Conservation (phyloP, 805 yeast species). For the Diddensiella caesifluorescens region DNA sequence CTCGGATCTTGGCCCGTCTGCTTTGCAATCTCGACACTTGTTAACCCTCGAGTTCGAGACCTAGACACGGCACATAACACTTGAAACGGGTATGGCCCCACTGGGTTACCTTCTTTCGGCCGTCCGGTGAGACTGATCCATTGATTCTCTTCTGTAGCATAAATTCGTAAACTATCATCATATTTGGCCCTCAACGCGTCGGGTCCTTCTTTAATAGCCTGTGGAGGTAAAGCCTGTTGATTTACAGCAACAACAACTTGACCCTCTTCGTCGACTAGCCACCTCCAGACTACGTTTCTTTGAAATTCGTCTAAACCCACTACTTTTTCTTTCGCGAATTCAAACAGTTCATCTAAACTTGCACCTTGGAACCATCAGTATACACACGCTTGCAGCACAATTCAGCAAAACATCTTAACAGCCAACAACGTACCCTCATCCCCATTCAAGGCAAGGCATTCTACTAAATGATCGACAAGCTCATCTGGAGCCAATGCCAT, state of each 20-base stretch:
- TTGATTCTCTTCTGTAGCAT: constrained; percentile 31
- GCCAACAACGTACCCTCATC: constrained; percentile 23
- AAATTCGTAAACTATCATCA: constrained; percentile 14
- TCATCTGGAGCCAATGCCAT: constrained; percentile 26
- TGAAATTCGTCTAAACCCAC: constrained; percentile 22
- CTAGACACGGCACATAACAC: constrained; percentile 36
- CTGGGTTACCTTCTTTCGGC: constrained; percentile 26
- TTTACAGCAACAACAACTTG: constrained; percentile 20
- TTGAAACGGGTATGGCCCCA: constrained; percentile 37
- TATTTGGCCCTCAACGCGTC: constrained; percentile 13
- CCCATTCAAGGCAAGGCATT: constrained; percentile 30
- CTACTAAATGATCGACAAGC: constrained; percentile 26
- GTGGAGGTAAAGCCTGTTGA: constrained; percentile 7
- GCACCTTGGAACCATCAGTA: constrained; percentile 26
- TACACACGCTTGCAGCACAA: too few species aligned
- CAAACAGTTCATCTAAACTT: constrained; percentile 26
- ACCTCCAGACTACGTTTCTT: constrained; percentile 25
- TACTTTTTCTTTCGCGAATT: constrained; percentile 17
- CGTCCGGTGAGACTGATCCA: constrained; percentile 35
- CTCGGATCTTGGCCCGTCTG: constrained; percentile 39
- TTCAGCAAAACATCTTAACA: neutral
- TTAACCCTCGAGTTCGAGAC: constrained; percentile 35
- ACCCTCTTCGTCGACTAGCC: constrained; percentile 22
- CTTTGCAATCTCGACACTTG: constrained; percentile 33
- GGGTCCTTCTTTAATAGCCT: constrained; percentile 12